Evolutionary conservation across 2,329 filamentous ascomycete species (phyloP), one percentile per base, ranked within the genome.

Genomic region (Colletotrichum destructivum): DNA sequence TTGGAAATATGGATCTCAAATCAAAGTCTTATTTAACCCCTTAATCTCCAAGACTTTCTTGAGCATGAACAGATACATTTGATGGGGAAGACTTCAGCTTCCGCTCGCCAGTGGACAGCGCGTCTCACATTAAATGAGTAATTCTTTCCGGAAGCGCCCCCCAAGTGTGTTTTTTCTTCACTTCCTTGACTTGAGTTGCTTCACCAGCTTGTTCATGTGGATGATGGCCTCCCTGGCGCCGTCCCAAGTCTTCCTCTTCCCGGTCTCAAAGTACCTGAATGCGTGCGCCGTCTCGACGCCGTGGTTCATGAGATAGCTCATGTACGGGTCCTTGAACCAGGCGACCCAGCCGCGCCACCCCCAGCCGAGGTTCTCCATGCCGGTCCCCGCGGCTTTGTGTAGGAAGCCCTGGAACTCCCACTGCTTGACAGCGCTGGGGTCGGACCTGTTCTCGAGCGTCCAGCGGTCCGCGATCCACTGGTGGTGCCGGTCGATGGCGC

Each of bases 331-430:
- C 52, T 73, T 73, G 56, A 80, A 76, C 82, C 83, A 85, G 49
- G 84, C 83, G 54, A 77, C 76, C 84, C 84, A 86, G 0, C 82
- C 83, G 18, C 78, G 77, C 77, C 74, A 78, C 1, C 82, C 82
- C 78, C 82, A 84, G 0, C 82, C 81, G 1, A 86, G 66, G 13
- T 82, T 81, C 70, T 85, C 81, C 72, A 84, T 79, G 0, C 84
- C 81, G 0, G 82, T 85, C 1, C 84, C 84, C 0, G 82, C 83
- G 8, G 83, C 76, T 8, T 79, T 71, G 57, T 85, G 79, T 59
- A 84, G 75, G 56, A 79, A 83, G 0, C 71, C 74, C 16, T 82
- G 77, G 71, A 80, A 83, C 18, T 79, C 78, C 62, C 75, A 80
- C n/a, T 77, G 75, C 65, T 73, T 79, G 9, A 81, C 77, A 38